Base-by-base conservation (phyloP, 2,329 filamentous ascomycete genomes). In the Botrytis fragariae region DNA sequence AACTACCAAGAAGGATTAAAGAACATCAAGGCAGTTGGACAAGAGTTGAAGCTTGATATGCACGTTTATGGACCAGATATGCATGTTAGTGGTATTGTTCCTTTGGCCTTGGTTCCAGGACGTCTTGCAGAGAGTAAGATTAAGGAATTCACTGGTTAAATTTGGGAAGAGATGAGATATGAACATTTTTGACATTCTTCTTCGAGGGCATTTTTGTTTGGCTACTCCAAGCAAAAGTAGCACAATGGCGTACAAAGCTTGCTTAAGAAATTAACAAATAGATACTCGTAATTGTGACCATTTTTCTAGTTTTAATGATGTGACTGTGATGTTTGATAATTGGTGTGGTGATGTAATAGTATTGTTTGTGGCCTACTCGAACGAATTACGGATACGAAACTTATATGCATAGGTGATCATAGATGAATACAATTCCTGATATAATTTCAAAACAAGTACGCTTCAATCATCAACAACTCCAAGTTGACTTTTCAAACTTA, bases 1-100 rank as follows among this genome's bases (percentile, higher is more conserved):
- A 99, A 99, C 89, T 99, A 97, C 90, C 96, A 99, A 86, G 96
- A 99, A 86, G 96, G 96, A 86, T 92, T 99, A 78, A 98, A 97
- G 91, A 99, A 98, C 90, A 98, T 99, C 90, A 98, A 98, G 90
- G 89, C 91, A 68, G 95, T 97, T 75, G 96, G 94, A 75, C 90
- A 95, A 83, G 96, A 99, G 87, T 90, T 99, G 74, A 93, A 93
- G 79, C 89, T 99, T 63, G 90, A 97, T 86, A 98, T 98, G 93
- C 94, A 98, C 86, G 91, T 93, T 67, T 93, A 89, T 82, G 91
- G 91, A 68, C 91, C 91, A 22, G 91, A 93, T 84, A 93, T 93
- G 91, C 91, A 93, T 85, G 95, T 99, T 80, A 95, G 92, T 70
- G 96, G 96, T 83, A 98, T 98, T 81, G 95, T 99, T 78, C 95